A percentile compares a stretch with the other conserved stretches of the same genome.
Conservation (phyloP, 768 basidiomycete genomes). For the Russula foetens region DNA sequence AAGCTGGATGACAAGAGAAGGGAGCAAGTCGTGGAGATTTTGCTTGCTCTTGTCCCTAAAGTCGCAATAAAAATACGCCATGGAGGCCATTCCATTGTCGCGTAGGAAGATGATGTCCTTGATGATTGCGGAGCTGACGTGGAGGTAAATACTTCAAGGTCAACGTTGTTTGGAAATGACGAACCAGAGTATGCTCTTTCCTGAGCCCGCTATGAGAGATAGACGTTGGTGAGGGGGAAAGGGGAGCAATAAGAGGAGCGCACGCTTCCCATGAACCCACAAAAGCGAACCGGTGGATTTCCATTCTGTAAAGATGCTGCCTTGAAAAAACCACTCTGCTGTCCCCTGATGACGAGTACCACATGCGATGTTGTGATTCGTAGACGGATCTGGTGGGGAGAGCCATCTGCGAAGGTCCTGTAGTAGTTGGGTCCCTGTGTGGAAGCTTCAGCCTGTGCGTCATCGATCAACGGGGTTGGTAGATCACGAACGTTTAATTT, state of each 20-base stretch:
- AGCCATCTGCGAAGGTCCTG: background rate
- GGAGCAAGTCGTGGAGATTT: background rate
- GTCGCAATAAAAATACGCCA: conserved; percentile 1
- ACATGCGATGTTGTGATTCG: background rate
- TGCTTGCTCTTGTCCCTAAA: background rate
- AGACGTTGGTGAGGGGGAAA: background rate
- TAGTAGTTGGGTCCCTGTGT: background rate
- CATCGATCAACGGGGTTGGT: background rate
- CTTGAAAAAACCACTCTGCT: background rate
- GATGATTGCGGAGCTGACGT: background rate
- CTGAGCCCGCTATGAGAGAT: background rate
- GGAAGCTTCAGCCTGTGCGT: background rate
- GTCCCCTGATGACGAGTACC: background rate
- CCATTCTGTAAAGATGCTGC: background rate
- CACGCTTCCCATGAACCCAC: conserved; percentile 2
- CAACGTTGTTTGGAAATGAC: background rate
- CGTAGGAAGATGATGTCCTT: background rate
- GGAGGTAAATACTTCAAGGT: background rate
- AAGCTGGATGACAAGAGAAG: background rate
- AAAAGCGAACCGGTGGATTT: background rate
- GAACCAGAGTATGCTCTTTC: conserved; percentile 2
- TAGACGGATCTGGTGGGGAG: background rate
- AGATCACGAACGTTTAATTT: background rate
- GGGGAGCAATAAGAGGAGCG: background rate
- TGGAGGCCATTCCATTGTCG: background rate